Conservation (phyloP, 1,284 basidiomycete genomes). For the Pseudozyma thailandica region DNA sequence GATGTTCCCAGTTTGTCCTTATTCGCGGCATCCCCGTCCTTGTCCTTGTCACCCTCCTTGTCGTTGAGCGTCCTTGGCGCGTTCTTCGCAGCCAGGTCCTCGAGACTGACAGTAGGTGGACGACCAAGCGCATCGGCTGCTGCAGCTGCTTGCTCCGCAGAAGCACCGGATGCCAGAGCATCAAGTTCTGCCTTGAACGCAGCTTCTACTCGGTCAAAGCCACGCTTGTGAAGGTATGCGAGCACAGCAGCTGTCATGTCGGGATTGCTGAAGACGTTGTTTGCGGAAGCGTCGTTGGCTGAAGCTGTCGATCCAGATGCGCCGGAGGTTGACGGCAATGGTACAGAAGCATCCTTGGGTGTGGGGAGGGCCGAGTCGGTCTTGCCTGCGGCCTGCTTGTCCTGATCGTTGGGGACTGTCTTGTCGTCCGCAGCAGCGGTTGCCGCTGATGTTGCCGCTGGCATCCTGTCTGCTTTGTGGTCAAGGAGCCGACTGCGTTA, state of each 20-base stretch:
- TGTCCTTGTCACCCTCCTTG: constrained; percentile 55
- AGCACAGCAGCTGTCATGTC: constrained; percentile 49
- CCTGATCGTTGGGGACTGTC: constrained; percentile 17
- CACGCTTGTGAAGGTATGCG: constrained; percentile 80
- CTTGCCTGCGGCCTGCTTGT: constrained; percentile 8
- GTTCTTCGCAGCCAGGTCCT: constrained; percentile 69
- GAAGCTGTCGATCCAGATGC: constrained; percentile 14
- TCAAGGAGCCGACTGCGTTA: background rate
- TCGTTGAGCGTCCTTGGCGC: constrained; percentile 63
- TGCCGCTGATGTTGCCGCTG: constrained; percentile 16
- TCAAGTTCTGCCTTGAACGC: constrained; percentile 78
- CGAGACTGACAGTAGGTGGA: constrained; percentile 73
- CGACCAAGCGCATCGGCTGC: constrained; percentile 67
- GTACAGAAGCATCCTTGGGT: constrained; percentile 29
- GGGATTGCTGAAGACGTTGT: constrained; percentile 41
- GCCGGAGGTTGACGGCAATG: constrained; percentile 13
- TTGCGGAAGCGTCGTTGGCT: constrained; percentile 24
- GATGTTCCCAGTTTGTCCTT: constrained; percentile 12
- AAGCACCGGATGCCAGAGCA: constrained; percentile 53
- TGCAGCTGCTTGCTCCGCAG: constrained; percentile 44
- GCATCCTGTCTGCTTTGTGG: constrained; percentile 14
- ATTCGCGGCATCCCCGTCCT: constrained; percentile 11
- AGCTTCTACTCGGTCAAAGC: constrained; percentile 81
- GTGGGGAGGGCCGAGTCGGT: constrained; percentile 23
- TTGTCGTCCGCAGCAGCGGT: constrained; percentile 32